Base-by-base conservation (phyloP, 345 rosid genomes). In the Eutrema yunnanense region DNA sequence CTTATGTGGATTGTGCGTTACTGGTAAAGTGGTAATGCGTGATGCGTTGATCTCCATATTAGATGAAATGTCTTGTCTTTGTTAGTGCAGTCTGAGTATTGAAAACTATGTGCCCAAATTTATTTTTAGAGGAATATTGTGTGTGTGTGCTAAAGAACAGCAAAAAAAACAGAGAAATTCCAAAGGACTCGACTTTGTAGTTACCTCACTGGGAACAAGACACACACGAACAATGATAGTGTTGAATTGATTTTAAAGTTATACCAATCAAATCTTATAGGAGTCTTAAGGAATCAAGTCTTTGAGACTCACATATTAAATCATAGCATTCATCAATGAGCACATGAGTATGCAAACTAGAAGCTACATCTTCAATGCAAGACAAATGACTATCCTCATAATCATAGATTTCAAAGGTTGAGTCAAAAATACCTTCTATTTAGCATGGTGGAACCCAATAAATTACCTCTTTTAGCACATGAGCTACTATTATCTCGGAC, bases 11-110 rank as follows among this genome's bases (percentile, higher is more conserved):
- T 67, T 42, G 69, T 51, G 56, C 62, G 29, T 59, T 59, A 51
- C 41, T 10, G 62, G 41, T 60, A 74, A 59, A 67, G 78, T 10
- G 62, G 41, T 60, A 74, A 59, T 74, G 78, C 78, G 78, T 67
- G 14, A 60, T 60, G 68, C 78, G 52, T 41, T 74, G 78, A 67
- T 67, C n/a, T 74, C 78, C 78, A 51, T 55, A 51, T 51, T 12
- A 67, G 41, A 60, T 58, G 59, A 57, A 48, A 67, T 67, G 73
- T 67, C 78, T 67, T 60, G 43, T 67, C 78, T 52, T 74, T 67
- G 13, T 60, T 34, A 74, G 78, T 74, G 78, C 73, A 67, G 34
- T 74, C 78, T 60, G 73, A 59, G 57, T 52, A 60, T 59, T 41
- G 4, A 60, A 19, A 50, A 30, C 27, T 13, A 50, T 67, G 42